These are phyloP conservation scores for Euphorbia pulcherrima DNA, from an alignment of 345 rosid species.

Conservation along the genomic window DNA sequence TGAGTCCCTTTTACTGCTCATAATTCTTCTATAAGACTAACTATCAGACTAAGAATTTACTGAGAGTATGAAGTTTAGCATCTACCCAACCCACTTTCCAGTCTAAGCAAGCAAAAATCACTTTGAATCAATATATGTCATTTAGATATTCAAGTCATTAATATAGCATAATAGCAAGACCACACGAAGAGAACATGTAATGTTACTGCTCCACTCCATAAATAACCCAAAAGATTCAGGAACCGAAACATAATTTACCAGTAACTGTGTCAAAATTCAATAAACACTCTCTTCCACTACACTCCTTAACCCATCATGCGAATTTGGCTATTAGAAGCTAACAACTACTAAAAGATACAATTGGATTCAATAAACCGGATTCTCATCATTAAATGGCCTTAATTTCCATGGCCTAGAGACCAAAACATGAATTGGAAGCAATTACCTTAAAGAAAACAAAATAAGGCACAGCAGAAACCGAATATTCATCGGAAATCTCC, in stretches of 20 bases:
- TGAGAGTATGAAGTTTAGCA: neutral
- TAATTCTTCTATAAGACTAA: neutral
- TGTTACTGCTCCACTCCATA: neutral
- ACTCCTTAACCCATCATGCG: neutral
- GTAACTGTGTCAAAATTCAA: neutral
- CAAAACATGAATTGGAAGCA: neutral
- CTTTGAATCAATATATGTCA: neutral
- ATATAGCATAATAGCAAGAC: neutral
- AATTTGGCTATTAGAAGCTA: neutral
- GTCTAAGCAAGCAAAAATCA: neutral
- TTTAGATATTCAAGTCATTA: neutral
- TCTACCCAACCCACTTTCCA: neutral
- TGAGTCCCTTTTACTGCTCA: neutral
- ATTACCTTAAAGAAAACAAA: conserved; percentile 84
- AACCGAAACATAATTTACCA: neutral
- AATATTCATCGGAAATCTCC: conserved; percentile 71
- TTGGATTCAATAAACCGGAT: neutral
- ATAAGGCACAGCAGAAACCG: conserved; percentile 86
- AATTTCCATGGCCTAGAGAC: neutral
- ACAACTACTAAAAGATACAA: neutral
- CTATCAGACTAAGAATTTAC: neutral
- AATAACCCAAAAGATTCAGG: neutral
- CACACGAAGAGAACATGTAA: neutral
- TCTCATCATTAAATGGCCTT: too few species aligned
- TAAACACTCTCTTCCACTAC: neutral